phyloP scores from a whole-genome alignment of 164 flowering plant species.

The Liquidambar formosana region DNA sequence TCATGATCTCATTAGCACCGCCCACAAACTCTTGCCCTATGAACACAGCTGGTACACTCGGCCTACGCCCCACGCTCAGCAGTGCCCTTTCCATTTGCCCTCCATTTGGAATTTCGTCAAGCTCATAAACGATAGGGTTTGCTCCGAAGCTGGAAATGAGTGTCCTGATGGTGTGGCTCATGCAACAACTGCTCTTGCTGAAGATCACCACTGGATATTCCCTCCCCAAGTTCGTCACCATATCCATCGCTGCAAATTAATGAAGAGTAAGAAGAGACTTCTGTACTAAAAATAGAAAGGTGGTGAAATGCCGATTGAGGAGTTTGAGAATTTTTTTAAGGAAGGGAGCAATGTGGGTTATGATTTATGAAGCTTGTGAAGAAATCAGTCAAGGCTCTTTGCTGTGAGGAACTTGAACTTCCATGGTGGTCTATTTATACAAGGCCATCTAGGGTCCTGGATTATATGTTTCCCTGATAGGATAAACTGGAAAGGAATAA shows the following conservation, averaged over 20 bases:
- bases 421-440: no score
- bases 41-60: slow-evolving; percentile 41
- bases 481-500: no score
- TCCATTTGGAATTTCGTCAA: slow-evolving; percentile 32
- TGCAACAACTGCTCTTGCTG: slow-evolving; percentile 39
- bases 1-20: slow-evolving; percentile 39
- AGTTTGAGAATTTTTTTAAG: no score
- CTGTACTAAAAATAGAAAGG: no score
- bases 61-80: slow-evolving; percentile 21
- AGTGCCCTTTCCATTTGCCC: slow-evolving; percentile 33
- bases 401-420: no score
- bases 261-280: no score
- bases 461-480: no score
- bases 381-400: no score
- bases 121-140: slow-evolving; percentile 36
- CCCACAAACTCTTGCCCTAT: slow-evolving; percentile 43
- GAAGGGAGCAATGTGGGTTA: no score
- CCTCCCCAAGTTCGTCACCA: slow-evolving; percentile 18
- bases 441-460: no score
- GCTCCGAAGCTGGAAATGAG: slow-evolving; percentile 37
- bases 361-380: no score
- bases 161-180: slow-evolving; percentile 32
- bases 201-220: slow-evolving; percentile 48
- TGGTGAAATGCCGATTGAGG: no score
- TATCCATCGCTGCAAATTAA: slow-evolving; percentile 13